Evolutionary conservation across 2,329 filamentous ascomycete species (phyloP).

Genomic region (Gremmenia infestans): DNA sequence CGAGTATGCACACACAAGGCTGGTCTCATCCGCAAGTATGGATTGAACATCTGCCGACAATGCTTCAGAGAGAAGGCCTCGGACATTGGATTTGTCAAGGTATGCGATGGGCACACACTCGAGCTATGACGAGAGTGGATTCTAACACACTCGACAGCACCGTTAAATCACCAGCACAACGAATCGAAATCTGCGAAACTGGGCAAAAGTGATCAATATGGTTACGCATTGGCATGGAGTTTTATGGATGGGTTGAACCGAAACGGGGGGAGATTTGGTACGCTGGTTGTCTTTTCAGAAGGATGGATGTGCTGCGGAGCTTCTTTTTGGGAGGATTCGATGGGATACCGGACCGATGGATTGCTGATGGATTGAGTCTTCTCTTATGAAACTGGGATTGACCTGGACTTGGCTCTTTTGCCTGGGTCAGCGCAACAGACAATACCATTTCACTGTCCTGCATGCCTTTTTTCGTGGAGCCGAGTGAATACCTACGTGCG

Average conservation of each 20-base stretch:
- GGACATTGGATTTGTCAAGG: conserved; percentile 72
- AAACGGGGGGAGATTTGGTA: background rate
- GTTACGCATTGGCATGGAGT: conserved; percentile 8
- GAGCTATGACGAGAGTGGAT: background rate
- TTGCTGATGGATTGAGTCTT: conserved; percentile 1
- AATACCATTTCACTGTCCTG: conserved; percentile 3
- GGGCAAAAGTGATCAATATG: conserved; percentile 9
- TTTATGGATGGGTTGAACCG: conserved; percentile 4
- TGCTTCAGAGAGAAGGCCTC: conserved; percentile 71
- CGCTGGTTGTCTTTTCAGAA: background rate
- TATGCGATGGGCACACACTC: conserved; percentile 30
- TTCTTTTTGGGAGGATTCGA: conserved; percentile 1
- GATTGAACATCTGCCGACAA: conserved; percentile 81
- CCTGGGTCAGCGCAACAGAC: background rate
- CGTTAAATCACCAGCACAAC: conserved; percentile 20
- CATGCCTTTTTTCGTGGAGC: background rate
- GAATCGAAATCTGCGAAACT: conserved; percentile 16
- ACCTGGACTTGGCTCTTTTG: conserved; percentile 5
- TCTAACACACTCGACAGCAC: conserved; percentile 18
- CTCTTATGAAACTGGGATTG: conserved; percentile 5
- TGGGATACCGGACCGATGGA: conserved; percentile 1
- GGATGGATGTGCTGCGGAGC: conserved; percentile 6
- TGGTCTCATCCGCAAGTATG: conserved; percentile 99
- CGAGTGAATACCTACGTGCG: background rate
- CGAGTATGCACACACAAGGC: conserved; percentile 90